Percentiles rank a stretch among this genome's conserved stretches.
Evolutionary conservation across 208 protist genomes (phyloP).

Genomic region (Tritrichomonas musculus): DNA sequence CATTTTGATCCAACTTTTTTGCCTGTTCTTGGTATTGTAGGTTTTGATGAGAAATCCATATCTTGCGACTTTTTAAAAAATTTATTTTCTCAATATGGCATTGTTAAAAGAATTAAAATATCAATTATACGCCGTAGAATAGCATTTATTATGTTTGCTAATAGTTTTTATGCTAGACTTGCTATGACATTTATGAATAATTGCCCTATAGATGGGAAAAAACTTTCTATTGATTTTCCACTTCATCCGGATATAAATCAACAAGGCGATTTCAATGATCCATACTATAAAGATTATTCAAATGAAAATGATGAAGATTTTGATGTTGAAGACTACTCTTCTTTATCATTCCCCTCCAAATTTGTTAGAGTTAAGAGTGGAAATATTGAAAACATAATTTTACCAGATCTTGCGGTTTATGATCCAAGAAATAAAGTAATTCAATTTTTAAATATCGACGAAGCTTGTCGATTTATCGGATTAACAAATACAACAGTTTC

Average conservation of each 20-base stretch:
- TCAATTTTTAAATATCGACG: neutral
- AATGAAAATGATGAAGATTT: neutral
- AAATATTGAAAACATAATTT: neutral
- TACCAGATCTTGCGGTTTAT: neutral
- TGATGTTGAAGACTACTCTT: neutral
- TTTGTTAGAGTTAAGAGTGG: neutral
- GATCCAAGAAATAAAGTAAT: neutral
- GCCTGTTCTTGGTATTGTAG: neutral
- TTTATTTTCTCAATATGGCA: neutral
- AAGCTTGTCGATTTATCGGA: neutral
- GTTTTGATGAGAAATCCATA: neutral
- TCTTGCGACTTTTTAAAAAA: neutral
- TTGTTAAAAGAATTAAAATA: neutral
- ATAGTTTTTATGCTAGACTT: neutral
- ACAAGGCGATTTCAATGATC: neutral
- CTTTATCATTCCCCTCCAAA: neutral
- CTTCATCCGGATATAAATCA: neutral
- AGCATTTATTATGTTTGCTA: neutral
- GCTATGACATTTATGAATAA: slow-evolving; percentile 9
- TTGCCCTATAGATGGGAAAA: neutral
- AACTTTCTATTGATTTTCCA: neutral
- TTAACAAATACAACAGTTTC: too few relatives aligned
- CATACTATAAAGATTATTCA: neutral
- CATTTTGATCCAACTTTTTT: neutral
- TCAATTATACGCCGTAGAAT: too few relatives aligned